Evolutionary conservation across 345 rosid genomes (phyloP), one percentile per base, ranked within the genome.

Genomic region (Bruguiera parviflora): DNA sequence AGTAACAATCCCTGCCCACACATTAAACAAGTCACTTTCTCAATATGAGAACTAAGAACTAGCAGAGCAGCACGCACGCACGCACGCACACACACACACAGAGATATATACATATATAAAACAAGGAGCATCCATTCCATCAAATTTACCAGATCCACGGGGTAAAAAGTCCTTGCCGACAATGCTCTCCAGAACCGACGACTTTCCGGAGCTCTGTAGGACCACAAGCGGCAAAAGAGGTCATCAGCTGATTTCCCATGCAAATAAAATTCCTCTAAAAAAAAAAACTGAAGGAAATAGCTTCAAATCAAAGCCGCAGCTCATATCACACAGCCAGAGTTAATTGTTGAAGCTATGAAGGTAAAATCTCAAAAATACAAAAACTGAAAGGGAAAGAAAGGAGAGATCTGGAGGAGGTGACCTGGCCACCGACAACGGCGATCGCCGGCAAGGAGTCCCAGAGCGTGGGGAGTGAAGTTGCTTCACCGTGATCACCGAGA

Each of bases 371-470:
- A 8, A 32, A n/a, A 18, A 39, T 32, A 63, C 5, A 6, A 8
- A 75, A 73, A 68, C 37, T 24, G n/a, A 55, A 27, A 74, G 37
- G 59, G 0, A 51, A 25, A 46, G 19, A 24, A 69, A 47, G 21
- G 5, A 27, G 70, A 63, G 73, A 71, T 56, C 49, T 22, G 18
- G 61, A 28, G 37, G 49, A 18, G 10, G 37, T 20, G 68, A 95
- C 99, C 97, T 96, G 99, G 72, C 99, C 99, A 75, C 99, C 99
- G 77, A 95, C 99, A 71, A 95, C 99, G 66, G 99, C 99, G 74
- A 95, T 95, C 63, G 98, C 74, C 13, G 99, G 99, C 58, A 96
- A 75, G 65, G 98, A 85, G 80, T 96, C 99, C 99, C 99, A 96
- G 4, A 96, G 89, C 61, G 99, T 96, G 53, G 99, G 99, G 57